These are phyloP conservation scores for Dalbergia oliveri DNA, from an alignment of 306 rosid species.

Conservation along the genomic window DNA sequence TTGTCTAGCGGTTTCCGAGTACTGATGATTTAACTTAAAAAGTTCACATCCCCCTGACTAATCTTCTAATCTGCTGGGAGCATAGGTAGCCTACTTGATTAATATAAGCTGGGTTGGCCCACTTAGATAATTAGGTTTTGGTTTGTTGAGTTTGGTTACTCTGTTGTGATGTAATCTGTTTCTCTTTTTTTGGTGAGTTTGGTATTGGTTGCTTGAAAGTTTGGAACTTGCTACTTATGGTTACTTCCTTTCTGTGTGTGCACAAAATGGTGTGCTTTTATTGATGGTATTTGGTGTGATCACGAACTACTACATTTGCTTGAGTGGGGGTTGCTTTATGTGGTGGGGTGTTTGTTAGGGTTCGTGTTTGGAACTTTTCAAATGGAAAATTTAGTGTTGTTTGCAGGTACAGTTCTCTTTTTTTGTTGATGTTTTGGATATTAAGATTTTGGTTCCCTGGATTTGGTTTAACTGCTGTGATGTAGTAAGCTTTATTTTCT, in stretches of 20 bases:
- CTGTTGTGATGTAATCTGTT: neutral
- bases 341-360: neutral
- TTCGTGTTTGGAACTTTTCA: neutral
- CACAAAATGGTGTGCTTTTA: neutral
- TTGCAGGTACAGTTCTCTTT: neutral
- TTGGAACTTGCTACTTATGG: neutral
- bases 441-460: conserved; percentile 3
- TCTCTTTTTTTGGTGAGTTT: neutral
- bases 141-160: neutral
- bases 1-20: no score
- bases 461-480: neutral
- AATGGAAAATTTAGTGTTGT: neutral
- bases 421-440: neutral
- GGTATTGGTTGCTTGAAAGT: neutral
- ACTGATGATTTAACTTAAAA: no score
- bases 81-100: neutral
- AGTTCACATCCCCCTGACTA: no score
- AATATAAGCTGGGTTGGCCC: neutral
- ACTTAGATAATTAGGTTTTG: neutral
- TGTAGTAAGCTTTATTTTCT: neutral
- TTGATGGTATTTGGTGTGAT: neutral
- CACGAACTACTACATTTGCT: conserved; percentile 24
- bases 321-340: neutral
- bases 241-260: neutral
- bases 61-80: neutral